Base-by-base conservation (phyloP, 73 alveolate species). In the Paraurostyla sp. region DNA sequence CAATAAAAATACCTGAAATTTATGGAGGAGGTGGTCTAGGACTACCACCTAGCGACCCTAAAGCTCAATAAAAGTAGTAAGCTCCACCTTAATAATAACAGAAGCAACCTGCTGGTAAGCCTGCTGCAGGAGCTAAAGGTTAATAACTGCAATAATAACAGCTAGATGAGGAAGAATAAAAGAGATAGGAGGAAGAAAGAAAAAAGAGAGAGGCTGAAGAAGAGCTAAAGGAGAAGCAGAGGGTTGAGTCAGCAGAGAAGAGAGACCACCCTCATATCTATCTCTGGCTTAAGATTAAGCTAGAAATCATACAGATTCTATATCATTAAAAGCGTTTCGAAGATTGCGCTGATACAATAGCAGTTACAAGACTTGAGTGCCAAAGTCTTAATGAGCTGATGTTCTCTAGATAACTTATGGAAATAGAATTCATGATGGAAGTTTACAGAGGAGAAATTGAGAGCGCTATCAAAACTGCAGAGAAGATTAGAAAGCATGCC, bases 141-240 rank as follows among this genome's bases (percentile, higher is more conserved):
- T 90, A n/a, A n/a, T n/a, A n/a, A n/a, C n/a, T n/a, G n/a, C n/a
- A 76, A 60, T 91, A 52, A 54, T 83, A 78, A 38, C 63, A 81
- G 82, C 90, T 93, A 63, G 98, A 95, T 65, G 92, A 75, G 65
- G 92, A 92, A 76, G 96, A 87, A 76, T 85, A 62, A 27, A 90
- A 57, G 93, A 91, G 73, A 92, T 62, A 11, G 43, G 88, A 63
- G 32, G 57, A 40, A 54, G 89, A 81, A 60, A 80, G 83, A 60
- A 89, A 80, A 43, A 76, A 59, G 62, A 57, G 65, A 41, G 88
- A 81, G 65, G 54, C 16, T 9, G 78, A 48, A 27, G 88, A 35
- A 46, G 65, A 43, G 33, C 40, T 33, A 62, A 80, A 27, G 69
- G 89, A 78, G 30, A 78, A 52, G 78, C 63, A 32, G 6, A 78